Evolutionary conservation across 2,329 filamentous ascomycete species (phyloP).

Genomic region (Pyrenophora seminiperda): DNA sequence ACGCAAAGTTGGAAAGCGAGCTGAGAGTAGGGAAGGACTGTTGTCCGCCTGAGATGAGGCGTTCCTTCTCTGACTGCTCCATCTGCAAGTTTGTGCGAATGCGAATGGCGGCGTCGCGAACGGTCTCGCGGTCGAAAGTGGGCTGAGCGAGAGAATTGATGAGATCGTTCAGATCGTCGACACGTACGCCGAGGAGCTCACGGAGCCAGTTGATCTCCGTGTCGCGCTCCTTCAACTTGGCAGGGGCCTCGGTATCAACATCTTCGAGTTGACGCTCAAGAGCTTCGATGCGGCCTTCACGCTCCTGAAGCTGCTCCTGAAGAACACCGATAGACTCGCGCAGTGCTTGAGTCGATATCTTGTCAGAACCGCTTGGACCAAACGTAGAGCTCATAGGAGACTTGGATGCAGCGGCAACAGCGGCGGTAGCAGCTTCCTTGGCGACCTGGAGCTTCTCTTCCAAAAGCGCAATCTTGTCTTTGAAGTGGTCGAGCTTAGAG

Average conservation of each 20-base stretch:
- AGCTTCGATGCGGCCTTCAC: slow-evolving; percentile 86
- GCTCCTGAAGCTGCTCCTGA: slow-evolving; percentile 94
- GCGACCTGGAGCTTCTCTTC: slow-evolving; percentile 92
- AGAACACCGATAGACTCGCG: slow-evolving; percentile 95
- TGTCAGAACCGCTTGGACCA: slow-evolving; percentile 66
- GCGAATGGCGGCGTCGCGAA: slow-evolving; percentile 89
- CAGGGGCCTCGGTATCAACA: slow-evolving; percentile 75
- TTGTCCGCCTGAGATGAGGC: slow-evolving; percentile 69
- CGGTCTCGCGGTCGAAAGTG: slow-evolving; percentile 74
- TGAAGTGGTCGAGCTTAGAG: slow-evolving; percentile 81
- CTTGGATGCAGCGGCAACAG: slow-evolving; percentile 69
- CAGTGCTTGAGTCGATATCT: slow-evolving; percentile 90
- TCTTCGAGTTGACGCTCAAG: slow-evolving; percentile 74
- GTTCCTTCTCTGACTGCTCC: slow-evolving; percentile 94
- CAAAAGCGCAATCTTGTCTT: slow-evolving; percentile 81
- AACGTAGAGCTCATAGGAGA: slow-evolving; percentile 50
- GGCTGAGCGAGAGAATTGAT: slow-evolving; percentile 78
- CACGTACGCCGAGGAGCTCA: slow-evolving; percentile 86
- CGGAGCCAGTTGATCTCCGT: slow-evolving; percentile 95
- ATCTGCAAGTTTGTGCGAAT: slow-evolving; percentile 95
- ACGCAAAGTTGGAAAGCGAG: slow-evolving; percentile 75
- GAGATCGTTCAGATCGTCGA: slow-evolving; percentile 91
- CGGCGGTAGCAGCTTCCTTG: slow-evolving; percentile 82
- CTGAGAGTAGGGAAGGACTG: slow-evolving; percentile 74
- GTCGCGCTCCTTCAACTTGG: slow-evolving; percentile 86